Evolutionary conservation across 768 basidiomycete species (phyloP).

Genomic region (Mrakia hoshinonis): DNA sequence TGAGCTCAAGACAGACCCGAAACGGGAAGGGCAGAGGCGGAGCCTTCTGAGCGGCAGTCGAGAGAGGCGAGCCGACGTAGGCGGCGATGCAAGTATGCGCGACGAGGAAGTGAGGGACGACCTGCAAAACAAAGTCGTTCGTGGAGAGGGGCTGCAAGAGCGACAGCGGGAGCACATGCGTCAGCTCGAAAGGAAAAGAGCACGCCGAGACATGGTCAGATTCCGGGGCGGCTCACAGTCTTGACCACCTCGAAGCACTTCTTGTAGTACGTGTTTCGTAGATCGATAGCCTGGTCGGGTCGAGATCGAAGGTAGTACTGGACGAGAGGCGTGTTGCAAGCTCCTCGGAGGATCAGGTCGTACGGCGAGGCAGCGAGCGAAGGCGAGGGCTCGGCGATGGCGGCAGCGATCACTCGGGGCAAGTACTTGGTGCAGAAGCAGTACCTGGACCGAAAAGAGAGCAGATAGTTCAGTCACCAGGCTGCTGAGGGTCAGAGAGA

Average conservation of each 20-base stretch:
- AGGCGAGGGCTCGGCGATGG: background rate
- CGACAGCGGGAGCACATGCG: too few relatives aligned
- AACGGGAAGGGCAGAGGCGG: background rate
- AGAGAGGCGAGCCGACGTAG: background rate
- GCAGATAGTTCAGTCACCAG: background rate
- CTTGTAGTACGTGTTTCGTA: background rate
- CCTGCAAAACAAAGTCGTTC: background rate
- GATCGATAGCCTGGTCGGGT: background rate
- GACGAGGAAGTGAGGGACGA: constrained; percentile 3
- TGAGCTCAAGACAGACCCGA: too few relatives aligned
- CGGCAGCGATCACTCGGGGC: background rate
- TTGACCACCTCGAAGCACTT: background rate
- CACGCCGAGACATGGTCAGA: background rate
- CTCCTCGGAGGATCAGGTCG: background rate
- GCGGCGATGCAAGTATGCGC: background rate
- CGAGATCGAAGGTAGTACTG: background rate
- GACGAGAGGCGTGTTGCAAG: background rate
- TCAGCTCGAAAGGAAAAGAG: too few relatives aligned
- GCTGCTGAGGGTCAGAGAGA: background rate
- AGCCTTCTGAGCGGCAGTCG: background rate
- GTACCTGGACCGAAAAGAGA: background rate
- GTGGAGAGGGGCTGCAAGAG: too few relatives aligned
- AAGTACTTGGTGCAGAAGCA: constrained; percentile 5
- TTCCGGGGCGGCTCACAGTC: background rate
- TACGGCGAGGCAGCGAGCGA: constrained; percentile 36